Base-by-base conservation (phyloP, 108 stramenopile species). In the Schizochytrium sp. region DNA sequence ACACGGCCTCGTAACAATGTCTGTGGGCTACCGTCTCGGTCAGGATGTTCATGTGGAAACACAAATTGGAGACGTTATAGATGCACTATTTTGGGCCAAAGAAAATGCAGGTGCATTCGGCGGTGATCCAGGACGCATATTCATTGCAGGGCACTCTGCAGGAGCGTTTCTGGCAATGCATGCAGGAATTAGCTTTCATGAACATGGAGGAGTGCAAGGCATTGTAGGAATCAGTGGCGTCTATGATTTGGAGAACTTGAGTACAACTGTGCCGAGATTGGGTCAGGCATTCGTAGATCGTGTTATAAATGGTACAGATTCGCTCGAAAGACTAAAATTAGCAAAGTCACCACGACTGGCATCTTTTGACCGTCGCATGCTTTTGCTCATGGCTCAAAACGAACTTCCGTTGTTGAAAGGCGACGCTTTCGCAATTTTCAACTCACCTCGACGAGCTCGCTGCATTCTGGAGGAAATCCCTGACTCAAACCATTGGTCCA, bases 401-500 rank as follows among this genome's bases (percentile, higher is more conserved):
- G 64, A 69, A 44, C 64, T 69, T 44, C 64, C 64, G 19, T 44
- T 69, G 10, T 44, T 69, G 42, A 69, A 69, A 44, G 64, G 64
- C 64, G 64, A 69, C 64, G 64, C 64, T 8, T 69, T 69, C 44
- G 64, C 64, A 8, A 69, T 69, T 13, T 69, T 69, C 15, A 69
- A 69, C 44, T 69, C 64, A 44, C 64, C 64, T 10, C 64, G 64
- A 0, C 64, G 64, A 7, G 64, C 64, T 44, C 40, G 44, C 19
- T 69, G 64, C 64, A 69, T 44, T 1, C 64, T 69, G 42, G 64
- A 69, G 15, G 64, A 69, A 3, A 3, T 69, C 0, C 7, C 42
- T 7, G 64, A 69, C 64, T 69, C 42, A 8, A 69, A 69, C 15
- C 64, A 69, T 44, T 69, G 64, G 64, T 8, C 42, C 28, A 69